These are phyloP conservation scores for Trichoderma afroharzianum DNA, from an alignment of 2,329 filamentous ascomycete species.

Conservation along the genomic window DNA sequence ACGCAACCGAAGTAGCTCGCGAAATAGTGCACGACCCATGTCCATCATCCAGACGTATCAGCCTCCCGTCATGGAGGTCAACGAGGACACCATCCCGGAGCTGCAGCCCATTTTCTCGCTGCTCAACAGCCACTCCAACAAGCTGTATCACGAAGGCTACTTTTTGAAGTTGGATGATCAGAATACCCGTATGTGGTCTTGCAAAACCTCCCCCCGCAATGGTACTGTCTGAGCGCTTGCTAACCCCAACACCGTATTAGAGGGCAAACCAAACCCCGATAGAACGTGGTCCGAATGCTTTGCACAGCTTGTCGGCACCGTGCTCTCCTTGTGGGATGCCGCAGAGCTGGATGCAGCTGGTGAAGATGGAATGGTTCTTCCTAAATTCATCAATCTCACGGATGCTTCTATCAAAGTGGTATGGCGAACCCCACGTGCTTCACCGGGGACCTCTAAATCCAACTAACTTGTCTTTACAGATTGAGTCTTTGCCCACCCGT, in stretches of 20 bases:
- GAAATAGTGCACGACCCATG: conserved; percentile 63
- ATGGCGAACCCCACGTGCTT: conserved; percentile 26
- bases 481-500: conserved; percentile 83
- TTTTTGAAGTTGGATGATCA: conserved; percentile 96
- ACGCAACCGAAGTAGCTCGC: conserved; percentile 41
- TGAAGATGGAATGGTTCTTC: conserved; percentile 77
- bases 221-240: neutral
- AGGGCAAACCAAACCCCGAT: conserved; percentile 80
- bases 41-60: conserved; percentile 86
- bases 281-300: conserved; percentile 96
- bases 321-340: conserved; percentile 93
- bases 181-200: conserved; percentile 67
- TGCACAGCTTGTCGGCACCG: conserved; percentile 90
- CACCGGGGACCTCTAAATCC: neutral
- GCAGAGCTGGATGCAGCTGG: conserved; percentile 84
- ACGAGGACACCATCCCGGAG: conserved; percentile 83
- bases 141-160: conserved; percentile 96
- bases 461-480: conserved; percentile 45
- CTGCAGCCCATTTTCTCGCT: conserved; percentile 91
- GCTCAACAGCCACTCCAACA: conserved; percentile 92
- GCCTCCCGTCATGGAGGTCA: conserved; percentile 80
- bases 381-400: conserved; percentile 93
- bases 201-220: neutral
- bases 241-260: conserved; percentile 42
- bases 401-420: conserved; percentile 99